phyloP scores from a whole-genome alignment of 257 asterid species.

The Solanum tacnaense region DNA sequence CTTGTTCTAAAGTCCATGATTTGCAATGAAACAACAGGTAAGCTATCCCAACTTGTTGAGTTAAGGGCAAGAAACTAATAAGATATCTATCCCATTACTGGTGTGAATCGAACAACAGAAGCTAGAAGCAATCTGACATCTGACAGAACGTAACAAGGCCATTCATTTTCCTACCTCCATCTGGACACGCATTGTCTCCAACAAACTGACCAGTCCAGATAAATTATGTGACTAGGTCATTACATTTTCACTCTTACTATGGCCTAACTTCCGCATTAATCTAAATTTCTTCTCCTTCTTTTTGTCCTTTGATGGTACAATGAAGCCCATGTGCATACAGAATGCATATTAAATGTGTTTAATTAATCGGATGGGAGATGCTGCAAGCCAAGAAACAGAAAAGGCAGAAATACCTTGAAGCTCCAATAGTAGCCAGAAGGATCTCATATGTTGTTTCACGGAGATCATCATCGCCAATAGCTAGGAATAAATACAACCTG shows the following conservation, averaged over 20 bases:
- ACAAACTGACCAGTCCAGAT: conserved; percentile 75
- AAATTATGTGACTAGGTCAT: conserved; percentile 43
- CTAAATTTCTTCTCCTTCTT: conserved; percentile 74
- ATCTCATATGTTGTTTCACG: conserved; percentile 92
- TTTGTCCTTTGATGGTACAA: conserved; percentile 84
- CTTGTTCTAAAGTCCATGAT: conserved; percentile 72
- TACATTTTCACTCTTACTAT: conserved; percentile 58
- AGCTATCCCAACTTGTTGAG: neutral
- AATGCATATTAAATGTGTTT: conserved; percentile 1
- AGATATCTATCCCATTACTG: neutral
- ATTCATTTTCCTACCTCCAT: conserved; percentile 59
- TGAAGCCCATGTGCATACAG: conserved; percentile 59
- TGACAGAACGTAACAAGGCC: neutral
- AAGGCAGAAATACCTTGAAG: conserved; percentile 64
- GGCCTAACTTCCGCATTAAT: conserved; percentile 75
- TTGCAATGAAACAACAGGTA: neutral
- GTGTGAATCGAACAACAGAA: neutral
- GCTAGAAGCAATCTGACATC: neutral
- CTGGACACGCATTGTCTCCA: conserved; percentile 97
- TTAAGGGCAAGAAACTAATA: neutral
- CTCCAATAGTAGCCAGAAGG: conserved; percentile 94
- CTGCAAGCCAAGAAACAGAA: neutral
- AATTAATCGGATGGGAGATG: conserved; percentile 1
- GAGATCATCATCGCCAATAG: conserved; percentile 77
- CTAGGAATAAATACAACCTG: conserved; percentile 23